phyloP scores from a whole-genome alignment of 768 basidiomycete genomes.

The Hygrophorus russula region DNA sequence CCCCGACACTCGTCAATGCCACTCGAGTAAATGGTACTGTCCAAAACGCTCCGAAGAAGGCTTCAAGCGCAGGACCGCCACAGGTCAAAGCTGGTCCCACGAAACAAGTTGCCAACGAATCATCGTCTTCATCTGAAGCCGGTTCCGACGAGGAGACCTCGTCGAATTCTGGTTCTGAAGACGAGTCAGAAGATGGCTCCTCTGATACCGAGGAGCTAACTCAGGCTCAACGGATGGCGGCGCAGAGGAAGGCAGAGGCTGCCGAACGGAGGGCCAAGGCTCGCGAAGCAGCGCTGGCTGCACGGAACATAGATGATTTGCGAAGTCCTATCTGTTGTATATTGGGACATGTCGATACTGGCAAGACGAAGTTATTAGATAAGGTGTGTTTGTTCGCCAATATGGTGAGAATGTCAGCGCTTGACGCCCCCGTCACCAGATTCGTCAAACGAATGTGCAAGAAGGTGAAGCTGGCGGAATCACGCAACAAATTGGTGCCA shows the following conservation, averaged over 20 bases:
- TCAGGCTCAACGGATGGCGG: constrained; percentile 50
- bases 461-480: constrained; percentile 99
- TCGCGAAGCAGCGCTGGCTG: constrained; percentile 77
- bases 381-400: constrained; percentile 45
- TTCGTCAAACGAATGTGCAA: constrained; percentile 98
- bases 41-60: background rate
- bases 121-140: constrained; percentile 27
- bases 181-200: constrained; percentile 34
- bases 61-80: constrained; percentile 14
- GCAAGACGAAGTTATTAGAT: constrained; percentile 95
- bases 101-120: constrained; percentile 14
- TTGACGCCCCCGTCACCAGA: constrained; percentile 35
- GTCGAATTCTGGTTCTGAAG: constrained; percentile 38
- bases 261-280: constrained; percentile 69
- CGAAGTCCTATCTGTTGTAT: constrained; percentile 99
- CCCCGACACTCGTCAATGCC: background rate
- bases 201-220: constrained; percentile 55
- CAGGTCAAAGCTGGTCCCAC: constrained; percentile 8
- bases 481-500: constrained; percentile 99
- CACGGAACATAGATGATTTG: constrained; percentile 78
- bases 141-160: constrained; percentile 34
- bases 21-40: constrained; percentile 1
- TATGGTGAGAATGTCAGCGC: constrained; percentile 1
- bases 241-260: constrained; percentile 75
- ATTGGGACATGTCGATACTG: constrained; percentile 97